Base-by-base conservation (phyloP, 495 filamentous ascomycete genomes). In the Aspergillus bridgeri region DNA sequence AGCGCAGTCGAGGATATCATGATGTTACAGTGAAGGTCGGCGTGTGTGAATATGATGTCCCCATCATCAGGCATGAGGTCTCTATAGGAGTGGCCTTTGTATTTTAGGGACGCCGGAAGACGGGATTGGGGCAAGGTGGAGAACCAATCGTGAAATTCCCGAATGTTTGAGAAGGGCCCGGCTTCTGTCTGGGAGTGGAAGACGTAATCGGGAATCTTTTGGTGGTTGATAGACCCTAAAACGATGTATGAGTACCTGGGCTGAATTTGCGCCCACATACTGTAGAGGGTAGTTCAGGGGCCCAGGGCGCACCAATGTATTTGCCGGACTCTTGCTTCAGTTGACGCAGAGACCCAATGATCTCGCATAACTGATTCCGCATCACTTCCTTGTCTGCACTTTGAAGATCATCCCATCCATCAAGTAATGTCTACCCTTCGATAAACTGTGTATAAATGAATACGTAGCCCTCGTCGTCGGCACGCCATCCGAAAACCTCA, bases 361-460 rank as follows among this genome's bases (percentile, higher is more conserved):
- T 72, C 8, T 60, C 49, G 46, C 56, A 68, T 60, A 81, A 63
- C 54, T 79, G 66, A 56, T 64, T 49, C 56, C 65, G 70, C 20
- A 81, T 53, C 23, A 53, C 46, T 20, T 51, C 42, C 60, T 68
- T 67, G 18, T 79, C 74, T 24, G 59, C 19, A 33, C 53, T 47
- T 56, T 57, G 53, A n/a, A 79, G 66, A 49, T 51, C 43, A 43
- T 65, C 62, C 78, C 76, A 79, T 9, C 61, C 49, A 46, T 75
- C 62, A n/a, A 67, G 54, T 25, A 80, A 60, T 5, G 70, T 72
- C n/a, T 60, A 61, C 43, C 77, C 77, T 53, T 67, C 38, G 23
- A 80, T 69, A 33, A 73, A 57, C 56, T 82, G 66, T 75, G 80
- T 79, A 51, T 79, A 79, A 44, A 79, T 73, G 57, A 80, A 81